Percentiles rank a stretch among this genome's conserved stretches.
Conservation (phyloP, 2,329 filamentous ascomycete genomes). For the Aspergillus costaricaensis region DNA sequence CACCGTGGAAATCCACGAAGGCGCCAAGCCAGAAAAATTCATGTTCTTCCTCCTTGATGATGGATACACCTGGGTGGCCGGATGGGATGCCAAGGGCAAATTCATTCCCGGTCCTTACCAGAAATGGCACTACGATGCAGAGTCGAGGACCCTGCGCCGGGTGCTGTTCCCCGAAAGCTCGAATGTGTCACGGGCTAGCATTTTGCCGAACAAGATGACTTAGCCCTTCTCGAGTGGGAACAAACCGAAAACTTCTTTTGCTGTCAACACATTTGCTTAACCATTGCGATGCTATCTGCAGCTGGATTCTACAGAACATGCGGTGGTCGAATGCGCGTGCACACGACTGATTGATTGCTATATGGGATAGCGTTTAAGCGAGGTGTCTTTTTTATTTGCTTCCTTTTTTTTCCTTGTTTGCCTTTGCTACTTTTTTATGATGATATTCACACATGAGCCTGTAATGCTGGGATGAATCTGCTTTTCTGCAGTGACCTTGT, state of each 20-base stretch:
- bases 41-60: slow-evolving; percentile 55
- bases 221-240: slow-evolving; percentile 13
- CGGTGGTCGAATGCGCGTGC: slow-evolving; percentile 1
- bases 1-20: slow-evolving; percentile 40
- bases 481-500: slow-evolving; percentile 1
- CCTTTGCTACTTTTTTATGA: neutral
- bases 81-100: slow-evolving; percentile 52
- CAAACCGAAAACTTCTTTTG: neutral
- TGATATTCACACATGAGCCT: slow-evolving; percentile 8
- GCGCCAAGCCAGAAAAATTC: slow-evolving; percentile 41
- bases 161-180: slow-evolving; percentile 37
- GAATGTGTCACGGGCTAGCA: slow-evolving; percentile 39
- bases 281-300: slow-evolving; percentile 13
- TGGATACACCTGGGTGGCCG: slow-evolving; percentile 52
- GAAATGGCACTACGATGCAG: slow-evolving; percentile 50
- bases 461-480: slow-evolving; percentile 7
- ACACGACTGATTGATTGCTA: slow-evolving; percentile 5
- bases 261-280: neutral
- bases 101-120: slow-evolving; percentile 55
- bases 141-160: slow-evolving; percentile 39
- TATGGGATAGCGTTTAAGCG: slow-evolving; percentile 6
- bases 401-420: neutral
- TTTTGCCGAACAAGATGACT: slow-evolving; percentile 32
- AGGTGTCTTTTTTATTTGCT: slow-evolving; percentile 1
- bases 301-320: slow-evolving; percentile 13